phyloP scores from a whole-genome alignment of 164 flowering plant species.

The Liquidambar formosana region DNA sequence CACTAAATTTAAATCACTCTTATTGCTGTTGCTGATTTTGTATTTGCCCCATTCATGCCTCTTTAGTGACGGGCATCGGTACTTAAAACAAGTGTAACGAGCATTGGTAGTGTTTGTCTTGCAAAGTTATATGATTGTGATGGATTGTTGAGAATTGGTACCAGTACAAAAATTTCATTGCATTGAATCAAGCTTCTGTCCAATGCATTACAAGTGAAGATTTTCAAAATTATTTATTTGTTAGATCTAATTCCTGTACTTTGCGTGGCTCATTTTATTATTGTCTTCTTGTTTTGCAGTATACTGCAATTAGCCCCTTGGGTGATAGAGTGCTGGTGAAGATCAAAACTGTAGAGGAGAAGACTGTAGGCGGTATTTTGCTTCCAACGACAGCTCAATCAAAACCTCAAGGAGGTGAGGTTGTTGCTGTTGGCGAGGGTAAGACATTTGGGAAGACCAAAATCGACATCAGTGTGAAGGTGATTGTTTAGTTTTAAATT shows the following conservation, averaged over 20 bases:
- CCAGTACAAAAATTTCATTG: too few relatives aligned
- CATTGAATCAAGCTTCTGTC: background rate
- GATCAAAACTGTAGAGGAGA: conserved; percentile 75
- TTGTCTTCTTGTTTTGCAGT: conserved; percentile 39
- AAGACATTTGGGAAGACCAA: conserved; percentile 69
- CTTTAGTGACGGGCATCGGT: too few relatives aligned
- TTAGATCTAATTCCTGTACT: background rate
- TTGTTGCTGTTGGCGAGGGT: conserved; percentile 95
- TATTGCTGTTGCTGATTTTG: background rate
- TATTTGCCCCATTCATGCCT: too few relatives aligned
- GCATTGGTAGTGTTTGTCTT: too few relatives aligned
- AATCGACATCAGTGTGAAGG: conserved; percentile 68
- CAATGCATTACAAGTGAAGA: background rate
- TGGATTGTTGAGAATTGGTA: too few relatives aligned
- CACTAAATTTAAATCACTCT: too few relatives aligned
- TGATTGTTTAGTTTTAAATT: conserved; percentile 18
- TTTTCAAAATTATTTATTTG: background rate
- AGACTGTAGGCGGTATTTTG: conserved; percentile 75
- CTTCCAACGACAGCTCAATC: conserved; percentile 78
- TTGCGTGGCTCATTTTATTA: background rate
- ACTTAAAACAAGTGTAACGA: too few relatives aligned
- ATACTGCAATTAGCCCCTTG: conserved; percentile 81
- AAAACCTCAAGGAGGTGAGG: conserved; percentile 93
- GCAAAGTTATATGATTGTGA: too few relatives aligned
- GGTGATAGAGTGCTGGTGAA: conserved; percentile 90